These are phyloP conservation scores for Microcyclospora tardicrescens DNA, from an alignment of 2,329 filamentous ascomycete genomes.

Conservation along the genomic window DNA sequence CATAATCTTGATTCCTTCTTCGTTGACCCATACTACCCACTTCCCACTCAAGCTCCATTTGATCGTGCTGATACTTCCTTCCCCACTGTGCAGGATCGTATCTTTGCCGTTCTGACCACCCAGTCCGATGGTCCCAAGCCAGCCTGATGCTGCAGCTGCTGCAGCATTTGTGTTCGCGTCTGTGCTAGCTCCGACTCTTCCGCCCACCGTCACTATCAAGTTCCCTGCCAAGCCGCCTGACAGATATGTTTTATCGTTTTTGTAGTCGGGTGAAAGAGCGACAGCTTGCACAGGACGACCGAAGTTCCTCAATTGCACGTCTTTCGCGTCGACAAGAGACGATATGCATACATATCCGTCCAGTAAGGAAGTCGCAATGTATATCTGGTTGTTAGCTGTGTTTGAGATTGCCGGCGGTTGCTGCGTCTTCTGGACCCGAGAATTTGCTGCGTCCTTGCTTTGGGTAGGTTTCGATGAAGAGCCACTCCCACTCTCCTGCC, in stretches of 20 bases:
- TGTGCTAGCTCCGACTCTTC: slow-evolving; percentile 59
- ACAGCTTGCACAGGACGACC: slow-evolving; percentile 84
- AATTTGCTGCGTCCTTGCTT: background rate
- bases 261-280: slow-evolving; percentile 89
- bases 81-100: slow-evolving; percentile 75
- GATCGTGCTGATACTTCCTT: slow-evolving; percentile 80
- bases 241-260: slow-evolving; percentile 73
- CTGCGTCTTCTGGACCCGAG: slow-evolving; percentile 17
- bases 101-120: slow-evolving; percentile 65
- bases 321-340: slow-evolving; percentile 73
- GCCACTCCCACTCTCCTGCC: slow-evolving; percentile 2
- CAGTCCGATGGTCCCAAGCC: slow-evolving; percentile 79
- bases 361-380: slow-evolving; percentile 85
- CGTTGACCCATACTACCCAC: slow-evolving; percentile 91
- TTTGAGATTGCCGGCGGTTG: slow-evolving; percentile 50
- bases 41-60: slow-evolving; percentile 90
- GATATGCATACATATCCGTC: slow-evolving; percentile 92
- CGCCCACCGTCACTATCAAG: slow-evolving; percentile 73
- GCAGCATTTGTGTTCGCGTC: slow-evolving; percentile 85
- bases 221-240: slow-evolving; percentile 83
- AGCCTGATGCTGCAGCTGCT: slow-evolving; percentile 63
- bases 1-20: slow-evolving; percentile 97
- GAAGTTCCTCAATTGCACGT: slow-evolving; percentile 87
- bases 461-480: background rate
- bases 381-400: slow-evolving; percentile 77